These are phyloP conservation scores for Sonneratia alba DNA, from an alignment of 345 rosid species.

Conservation along the genomic window DNA sequence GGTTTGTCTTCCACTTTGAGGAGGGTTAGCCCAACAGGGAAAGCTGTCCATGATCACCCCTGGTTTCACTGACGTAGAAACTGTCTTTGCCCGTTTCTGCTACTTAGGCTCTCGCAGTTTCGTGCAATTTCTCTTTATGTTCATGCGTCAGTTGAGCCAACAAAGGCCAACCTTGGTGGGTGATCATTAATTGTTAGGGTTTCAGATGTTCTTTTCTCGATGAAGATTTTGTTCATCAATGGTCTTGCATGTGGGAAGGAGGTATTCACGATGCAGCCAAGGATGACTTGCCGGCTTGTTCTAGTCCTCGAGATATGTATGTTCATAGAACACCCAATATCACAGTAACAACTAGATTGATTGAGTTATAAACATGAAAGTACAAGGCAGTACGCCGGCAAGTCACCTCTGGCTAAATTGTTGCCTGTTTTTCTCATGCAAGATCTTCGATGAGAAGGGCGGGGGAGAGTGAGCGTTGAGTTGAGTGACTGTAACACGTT, in stretches of 20 bases:
- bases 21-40: neutral
- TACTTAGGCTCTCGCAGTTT: neutral
- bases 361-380: neutral
- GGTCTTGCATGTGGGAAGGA: conserved; percentile 51
- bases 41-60: neutral
- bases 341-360: neutral
- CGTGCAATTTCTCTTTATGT: too few relatives aligned
- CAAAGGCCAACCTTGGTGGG: too few relatives aligned
- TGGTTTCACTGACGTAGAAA: neutral
- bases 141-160: too few relatives aligned
- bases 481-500: too few relatives aligned
- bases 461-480: too few relatives aligned
- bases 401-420: conserved; percentile 49
- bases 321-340: too few relatives aligned
- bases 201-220: too few relatives aligned
- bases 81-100: neutral
- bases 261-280: conserved; percentile 49
- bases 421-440: conserved; percentile 49
- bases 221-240: conserved; percentile 23
- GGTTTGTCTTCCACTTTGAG: conserved; percentile 10
- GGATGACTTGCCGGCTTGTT: conserved; percentile 72
- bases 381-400: conserved; percentile 24
- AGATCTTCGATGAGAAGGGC: conserved; percentile 26
- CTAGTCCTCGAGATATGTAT: neutral
- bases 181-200: too few relatives aligned